Evolutionary conservation across 225 moss, liverwort and hornwort genomes (phyloP).

Genomic region (Asterella californica): DNA sequence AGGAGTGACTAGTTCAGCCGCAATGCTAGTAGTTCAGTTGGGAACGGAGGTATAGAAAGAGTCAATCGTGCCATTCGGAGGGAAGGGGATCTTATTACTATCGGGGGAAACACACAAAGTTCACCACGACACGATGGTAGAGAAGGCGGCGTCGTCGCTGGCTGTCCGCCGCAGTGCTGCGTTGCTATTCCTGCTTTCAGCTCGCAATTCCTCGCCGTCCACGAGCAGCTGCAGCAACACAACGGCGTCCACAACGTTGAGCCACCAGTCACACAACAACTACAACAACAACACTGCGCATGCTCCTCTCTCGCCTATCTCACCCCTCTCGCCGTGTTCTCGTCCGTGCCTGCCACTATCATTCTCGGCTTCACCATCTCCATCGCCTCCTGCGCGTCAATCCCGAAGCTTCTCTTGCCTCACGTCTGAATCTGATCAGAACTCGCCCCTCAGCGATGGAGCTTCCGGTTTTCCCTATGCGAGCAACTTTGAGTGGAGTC

Average conservation of each 20-base stretch:
- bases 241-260: neutral
- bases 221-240: neutral
- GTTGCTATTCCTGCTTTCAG: constrained; percentile 27
- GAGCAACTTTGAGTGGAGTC: constrained; percentile 24
- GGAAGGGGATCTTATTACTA: neutral
- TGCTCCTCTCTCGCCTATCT: constrained; percentile 22
- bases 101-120: neutral
- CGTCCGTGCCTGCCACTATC: constrained; percentile 16
- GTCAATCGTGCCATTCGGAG: neutral
- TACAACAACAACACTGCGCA: neutral
- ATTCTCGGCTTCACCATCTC: constrained; percentile 19
- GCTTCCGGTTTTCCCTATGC: constrained; percentile 17
- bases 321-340: constrained; percentile 38
- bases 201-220: neutral
- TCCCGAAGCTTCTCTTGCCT: constrained; percentile 21
- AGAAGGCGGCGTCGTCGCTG: constrained; percentile 30
- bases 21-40: too few relatives aligned
- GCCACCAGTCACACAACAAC: neutral
- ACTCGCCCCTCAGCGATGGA: constrained; percentile 27
- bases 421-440: constrained; percentile 31
- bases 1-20: neutral
- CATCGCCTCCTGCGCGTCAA: neutral
- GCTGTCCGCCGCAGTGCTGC: constrained; percentile 32
- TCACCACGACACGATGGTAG: constrained; percentile 16
- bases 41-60: neutral